These are phyloP conservation scores for Sporothrix euskadiensis DNA, from an alignment of 2,329 filamentous ascomycete genomes.

Conservation along the genomic window DNA sequence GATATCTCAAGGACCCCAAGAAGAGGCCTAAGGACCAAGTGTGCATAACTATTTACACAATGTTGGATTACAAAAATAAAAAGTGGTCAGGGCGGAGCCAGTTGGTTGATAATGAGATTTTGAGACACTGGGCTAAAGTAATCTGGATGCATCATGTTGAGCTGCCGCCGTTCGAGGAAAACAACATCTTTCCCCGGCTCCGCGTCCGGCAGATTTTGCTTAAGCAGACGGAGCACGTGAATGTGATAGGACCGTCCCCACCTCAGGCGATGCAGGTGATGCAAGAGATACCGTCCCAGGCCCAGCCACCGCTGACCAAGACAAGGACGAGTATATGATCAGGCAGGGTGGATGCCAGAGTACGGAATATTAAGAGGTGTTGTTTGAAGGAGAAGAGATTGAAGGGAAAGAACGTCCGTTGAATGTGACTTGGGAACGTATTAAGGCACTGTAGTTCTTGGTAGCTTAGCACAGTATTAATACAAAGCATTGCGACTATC, in stretches of 20 bases:
- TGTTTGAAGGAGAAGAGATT: neutral
- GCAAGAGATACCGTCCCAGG: too few relatives aligned
- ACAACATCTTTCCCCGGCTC: neutral
- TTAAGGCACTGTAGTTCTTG: neutral
- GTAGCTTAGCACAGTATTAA: neutral
- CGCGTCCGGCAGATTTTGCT: neutral
- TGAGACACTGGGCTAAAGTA: neutral
- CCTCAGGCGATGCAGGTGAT: too few relatives aligned
- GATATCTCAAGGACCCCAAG: neutral
- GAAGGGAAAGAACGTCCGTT: neutral
- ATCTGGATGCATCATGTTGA: neutral
- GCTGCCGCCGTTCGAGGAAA: neutral
- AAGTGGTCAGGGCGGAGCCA: neutral
- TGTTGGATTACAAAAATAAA: neutral
- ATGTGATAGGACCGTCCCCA: too few relatives aligned
- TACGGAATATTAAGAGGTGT: too few relatives aligned
- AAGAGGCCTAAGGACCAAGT: neutral
- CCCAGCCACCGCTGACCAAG: too few relatives aligned
- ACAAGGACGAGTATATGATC: neutral
- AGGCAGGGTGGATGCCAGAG: neutral
- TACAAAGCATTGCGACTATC: neutral
- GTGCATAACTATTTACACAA: neutral
- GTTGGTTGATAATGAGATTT: neutral
- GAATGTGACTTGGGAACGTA: neutral
- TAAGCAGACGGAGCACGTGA: neutral